phyloP scores from a whole-genome alignment of 495 filamentous ascomycete genomes.

The Rostrohypoxylon terebratum region DNA sequence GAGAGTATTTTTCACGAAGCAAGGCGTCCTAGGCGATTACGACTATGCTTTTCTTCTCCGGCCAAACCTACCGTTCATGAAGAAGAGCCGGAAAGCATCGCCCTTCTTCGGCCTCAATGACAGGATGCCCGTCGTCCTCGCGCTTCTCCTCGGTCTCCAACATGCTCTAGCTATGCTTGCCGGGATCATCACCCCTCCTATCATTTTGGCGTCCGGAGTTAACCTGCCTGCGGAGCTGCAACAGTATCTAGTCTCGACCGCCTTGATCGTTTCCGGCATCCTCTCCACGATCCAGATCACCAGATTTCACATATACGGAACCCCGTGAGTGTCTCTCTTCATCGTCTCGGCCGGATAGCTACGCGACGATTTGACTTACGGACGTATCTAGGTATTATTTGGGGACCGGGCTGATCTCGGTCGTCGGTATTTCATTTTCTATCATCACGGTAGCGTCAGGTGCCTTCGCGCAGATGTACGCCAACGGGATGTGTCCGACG shows the following conservation, averaged over 20 bases:
- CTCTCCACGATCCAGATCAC: constrained; percentile 86
- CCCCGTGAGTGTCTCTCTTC: constrained; percentile 65
- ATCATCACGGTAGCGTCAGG: constrained; percentile 87
- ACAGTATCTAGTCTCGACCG: constrained; percentile 87
- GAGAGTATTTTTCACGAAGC: constrained; percentile 62
- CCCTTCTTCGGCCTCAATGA: constrained; percentile 93
- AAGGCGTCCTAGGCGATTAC: constrained; percentile 85
- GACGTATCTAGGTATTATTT: constrained; percentile 68
- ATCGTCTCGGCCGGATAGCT: neutral
- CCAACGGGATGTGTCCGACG: constrained; percentile 78
- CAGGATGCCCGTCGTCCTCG: constrained; percentile 81
- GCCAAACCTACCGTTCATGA: constrained; percentile 87
- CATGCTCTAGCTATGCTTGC: constrained; percentile 66
- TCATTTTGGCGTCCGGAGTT: constrained; percentile 77
- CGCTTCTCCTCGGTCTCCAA: constrained; percentile 66
- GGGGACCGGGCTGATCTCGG: constrained; percentile 88
- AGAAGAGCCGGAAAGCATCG: constrained; percentile 67
- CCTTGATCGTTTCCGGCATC: constrained; percentile 86
- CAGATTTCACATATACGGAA: constrained; percentile 81
- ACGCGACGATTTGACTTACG: constrained; percentile 1
- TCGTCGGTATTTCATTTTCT: constrained; percentile 89
- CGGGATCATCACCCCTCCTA: constrained; percentile 78
- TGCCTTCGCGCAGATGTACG: constrained; percentile 86
- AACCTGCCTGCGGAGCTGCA: constrained; percentile 70
- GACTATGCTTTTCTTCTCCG: constrained; percentile 80